phyloP scores from a whole-genome alignment of 345 rosid species.

The Cardamine occulta region DNA sequence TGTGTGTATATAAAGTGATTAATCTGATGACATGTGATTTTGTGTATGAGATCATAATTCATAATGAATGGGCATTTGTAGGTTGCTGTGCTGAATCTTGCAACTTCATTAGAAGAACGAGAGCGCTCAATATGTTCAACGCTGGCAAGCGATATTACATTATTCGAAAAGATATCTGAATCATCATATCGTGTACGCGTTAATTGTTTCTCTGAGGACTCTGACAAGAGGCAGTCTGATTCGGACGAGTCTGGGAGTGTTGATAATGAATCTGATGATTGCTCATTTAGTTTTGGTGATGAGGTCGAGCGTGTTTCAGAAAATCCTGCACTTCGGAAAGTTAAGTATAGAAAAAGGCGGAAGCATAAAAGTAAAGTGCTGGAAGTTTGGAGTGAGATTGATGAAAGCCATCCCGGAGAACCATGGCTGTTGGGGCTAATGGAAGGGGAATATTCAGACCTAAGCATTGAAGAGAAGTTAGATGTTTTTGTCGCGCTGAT shows the following conservation, averaged over 20 bases:
- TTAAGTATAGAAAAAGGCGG: conserved; percentile 34
- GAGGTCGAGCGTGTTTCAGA: conserved; percentile 65
- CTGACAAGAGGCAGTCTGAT: conserved; percentile 60
- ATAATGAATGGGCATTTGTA: conserved; percentile 44
- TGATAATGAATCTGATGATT: conserved; percentile 64
- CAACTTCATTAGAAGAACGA: conserved; percentile 60
- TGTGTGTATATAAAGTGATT: conserved; percentile 15
- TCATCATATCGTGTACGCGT: conserved; percentile 81
- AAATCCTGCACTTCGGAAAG: conserved; percentile 47
- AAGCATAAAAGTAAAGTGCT: conserved; percentile 53
- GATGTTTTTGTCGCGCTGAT: conserved; percentile 78
- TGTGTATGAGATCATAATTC: conserved; percentile 14
- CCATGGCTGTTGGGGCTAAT: conserved; percentile 88
- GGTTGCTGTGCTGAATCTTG: conserved; percentile 72
- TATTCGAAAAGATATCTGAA: conserved; percentile 88
- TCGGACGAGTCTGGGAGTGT: conserved; percentile 82
- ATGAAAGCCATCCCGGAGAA: conserved; percentile 94
- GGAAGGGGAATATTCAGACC: conserved; percentile 95
- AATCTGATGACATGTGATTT: conserved; percentile 12
- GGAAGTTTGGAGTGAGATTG: conserved; percentile 69
- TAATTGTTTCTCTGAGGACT: conserved; percentile 54
- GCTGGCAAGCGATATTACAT: conserved; percentile 89
- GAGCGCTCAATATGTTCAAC: conserved; percentile 73
- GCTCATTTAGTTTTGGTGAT: conserved; percentile 56
- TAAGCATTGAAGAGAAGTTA: conserved; percentile 86